Percentiles rank a stretch among this genome's conserved stretches.
These are phyloP conservation scores for Botryotinia convoluta DNA, from an alignment of 2,329 filamentous ascomycete genomes.

Conservation along the genomic window DNA sequence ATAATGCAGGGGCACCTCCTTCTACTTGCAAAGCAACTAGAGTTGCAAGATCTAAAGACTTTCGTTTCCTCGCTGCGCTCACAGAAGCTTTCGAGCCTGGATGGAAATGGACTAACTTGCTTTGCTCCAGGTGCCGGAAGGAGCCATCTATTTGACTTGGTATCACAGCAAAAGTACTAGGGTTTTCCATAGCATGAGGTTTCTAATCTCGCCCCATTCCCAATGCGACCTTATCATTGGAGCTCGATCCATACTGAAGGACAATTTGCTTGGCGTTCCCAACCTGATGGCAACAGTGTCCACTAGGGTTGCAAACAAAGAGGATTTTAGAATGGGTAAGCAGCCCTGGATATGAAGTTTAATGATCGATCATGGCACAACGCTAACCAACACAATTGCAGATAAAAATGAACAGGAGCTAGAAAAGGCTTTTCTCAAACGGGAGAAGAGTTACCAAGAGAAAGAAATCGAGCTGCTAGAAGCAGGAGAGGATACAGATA, in stretches of 20 bases:
- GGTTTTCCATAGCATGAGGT: constrained; percentile 30
- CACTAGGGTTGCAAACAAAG: neutral
- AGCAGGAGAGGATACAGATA: neutral
- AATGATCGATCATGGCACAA: neutral
- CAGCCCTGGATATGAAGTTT: neutral
- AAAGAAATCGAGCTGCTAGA: neutral
- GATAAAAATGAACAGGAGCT: neutral
- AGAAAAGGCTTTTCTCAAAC: neutral
- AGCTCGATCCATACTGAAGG: constrained; percentile 23
- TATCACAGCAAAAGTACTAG: constrained; percentile 25
- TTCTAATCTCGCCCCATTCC: constrained; percentile 24
- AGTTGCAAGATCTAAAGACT: constrained; percentile 82
- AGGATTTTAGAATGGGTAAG: rapidly evolving
- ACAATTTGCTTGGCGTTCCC: constrained; percentile 22
- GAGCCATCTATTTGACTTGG: constrained; percentile 26
- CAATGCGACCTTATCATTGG: constrained; percentile 26
- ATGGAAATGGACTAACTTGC: neutral
- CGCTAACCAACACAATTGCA: neutral
- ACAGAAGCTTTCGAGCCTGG: constrained; percentile 48
- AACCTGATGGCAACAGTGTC: constrained; percentile 19
- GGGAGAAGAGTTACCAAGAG: rapidly evolving
- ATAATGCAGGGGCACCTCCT: constrained; percentile 75
- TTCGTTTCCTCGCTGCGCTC: constrained; percentile 73
- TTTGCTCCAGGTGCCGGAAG: constrained; percentile 17
- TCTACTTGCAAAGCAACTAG: constrained; percentile 75